Evolutionary conservation across 768 basidiomycete species (phyloP), one percentile per base, ranked within the genome.

Genomic region (Antrodiella citrinella): DNA sequence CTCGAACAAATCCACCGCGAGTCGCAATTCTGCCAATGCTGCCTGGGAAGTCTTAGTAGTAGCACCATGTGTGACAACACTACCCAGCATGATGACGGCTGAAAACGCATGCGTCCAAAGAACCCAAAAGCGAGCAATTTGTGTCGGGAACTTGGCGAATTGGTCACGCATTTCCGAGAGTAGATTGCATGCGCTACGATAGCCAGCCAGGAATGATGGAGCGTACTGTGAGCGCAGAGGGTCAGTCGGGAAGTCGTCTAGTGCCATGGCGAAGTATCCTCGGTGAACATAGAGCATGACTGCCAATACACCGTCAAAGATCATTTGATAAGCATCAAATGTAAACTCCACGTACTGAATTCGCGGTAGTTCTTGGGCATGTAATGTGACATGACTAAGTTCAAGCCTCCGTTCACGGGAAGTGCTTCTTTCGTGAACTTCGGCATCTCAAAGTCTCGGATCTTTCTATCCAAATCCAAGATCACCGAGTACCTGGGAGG

Each of bases 361-460:
- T 84, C 77, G 1, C 81, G 75, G 62, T 87, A 88, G 59, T 87
- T 86, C 26, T 65, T 70, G 1, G 86, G 82, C 86, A 87, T 87
- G 58, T 77, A 86, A 62, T 82, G 76, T 26, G 75, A 77, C 86
- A 88, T 87, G 4, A 80, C 78, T 60, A 80, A 69, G 7, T 73
- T 69, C 10, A 87, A 67, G 2, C 78, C 77, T 1, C 67, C 67
- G 5, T 76, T 75, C 53, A 72, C 61, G 1, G 76, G 74, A 0
- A 75, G 69, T 0, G 71, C 52, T 2, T 73, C 76, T 46, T 76
- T 72, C 0, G 82, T 76, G 60, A 84, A 86, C 44, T 65, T 67
- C 5, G 86, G 86, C 4, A 87, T 43, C 77, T 80, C 63, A 51
- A 78, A 77, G 62, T 82, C 82, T 49, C 83, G 74, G 25, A 86